Conservation (phyloP, 2,329 filamentous ascomycete species). For the Mycocentrospora acerina region DNA sequence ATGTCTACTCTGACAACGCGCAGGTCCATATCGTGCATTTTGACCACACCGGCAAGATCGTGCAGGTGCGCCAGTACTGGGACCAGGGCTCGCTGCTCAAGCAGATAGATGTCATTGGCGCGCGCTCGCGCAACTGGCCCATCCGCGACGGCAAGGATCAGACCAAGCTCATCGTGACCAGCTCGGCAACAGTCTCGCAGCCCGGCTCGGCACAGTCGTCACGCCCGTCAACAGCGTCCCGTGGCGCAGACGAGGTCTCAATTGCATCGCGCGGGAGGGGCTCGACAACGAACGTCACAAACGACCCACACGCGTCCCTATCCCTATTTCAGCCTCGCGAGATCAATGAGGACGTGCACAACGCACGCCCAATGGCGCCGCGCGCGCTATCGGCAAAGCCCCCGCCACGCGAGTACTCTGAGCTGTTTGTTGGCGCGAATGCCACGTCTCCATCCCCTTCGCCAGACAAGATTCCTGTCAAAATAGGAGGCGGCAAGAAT, state of each 20-base stretch:
- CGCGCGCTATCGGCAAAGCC: slow-evolving; percentile 68
- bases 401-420: slow-evolving; percentile 64
- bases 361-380: slow-evolving; percentile 59
- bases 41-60: slow-evolving; percentile 73
- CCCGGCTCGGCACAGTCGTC: slow-evolving; percentile 32
- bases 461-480: slow-evolving; percentile 45
- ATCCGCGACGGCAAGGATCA: slow-evolving; percentile 87
- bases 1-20: slow-evolving; percentile 10
- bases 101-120: slow-evolving; percentile 90
- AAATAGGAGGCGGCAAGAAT: slow-evolving; percentile 54
- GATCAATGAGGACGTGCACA: slow-evolving; percentile 54
- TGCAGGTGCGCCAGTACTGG: slow-evolving; percentile 88
- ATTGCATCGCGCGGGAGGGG: slow-evolving; percentile 44
- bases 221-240: slow-evolving; percentile 36
- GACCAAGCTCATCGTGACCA: slow-evolving; percentile 69
- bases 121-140: slow-evolving; percentile 89
- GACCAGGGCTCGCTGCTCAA: slow-evolving; percentile 92
- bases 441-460: slow-evolving; percentile 39
- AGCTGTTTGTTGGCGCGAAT: slow-evolving; percentile 65
- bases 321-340: slow-evolving; percentile 74
- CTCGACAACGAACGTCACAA: slow-evolving; percentile 41
- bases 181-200: slow-evolving; percentile 47
- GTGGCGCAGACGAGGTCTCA: slow-evolving; percentile 33
- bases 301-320: slow-evolving; percentile 64
- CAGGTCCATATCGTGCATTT: slow-evolving; percentile 80